Base-by-base conservation (phyloP, 2,329 filamentous ascomycete genomes). In the Celoporthe dispersa region DNA sequence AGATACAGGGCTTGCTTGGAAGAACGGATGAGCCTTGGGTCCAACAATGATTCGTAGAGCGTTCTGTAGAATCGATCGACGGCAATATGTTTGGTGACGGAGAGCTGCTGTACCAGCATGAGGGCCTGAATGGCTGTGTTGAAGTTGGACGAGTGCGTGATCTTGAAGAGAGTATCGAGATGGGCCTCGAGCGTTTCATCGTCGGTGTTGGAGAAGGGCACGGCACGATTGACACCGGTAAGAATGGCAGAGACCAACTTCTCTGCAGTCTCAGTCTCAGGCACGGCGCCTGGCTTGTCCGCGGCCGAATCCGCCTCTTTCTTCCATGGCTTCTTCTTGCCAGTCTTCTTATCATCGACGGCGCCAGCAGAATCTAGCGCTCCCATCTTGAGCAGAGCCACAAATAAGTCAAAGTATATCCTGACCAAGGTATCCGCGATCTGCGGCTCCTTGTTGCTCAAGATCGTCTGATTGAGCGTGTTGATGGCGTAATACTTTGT, bases 131-230 rank as follows among this genome's bases (percentile, higher is more conserved):
- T 93, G 78, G 94, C 96, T 0, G 96, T 99, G 82, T 98, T 99
- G 87, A 99, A 98, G 80, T 99, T 99, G 69, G 95, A 94, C 0
- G 95, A 98, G 81, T 99, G 96, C 0, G 96, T 97, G 76, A 99
- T 96, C 76, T 90, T 91, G 86, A 98, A 99, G 35, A 99, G 87
- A 3, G 95, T 98, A 78, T 98, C 92, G 69, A 99, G 88, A 77
- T 99, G 95, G 70, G 91, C 90, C 77, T 97, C 93, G 74, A 98
- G 88, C 86, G 89, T 90, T 59, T 90, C 88, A 75, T 93, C 90
- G 76, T 96, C 93, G 1, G 92, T 90, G 73, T 91, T 91, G 14
- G 94, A 92, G 79, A 98, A 99, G 0, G 97, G 96, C 75, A 97
- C 94, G 11, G 96, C 94, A 74, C 96, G 92, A 80, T 99, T 99